Conservation (phyloP, 371 early-diverging fungal genomes). For the Syncephalis fuscata region DNA sequence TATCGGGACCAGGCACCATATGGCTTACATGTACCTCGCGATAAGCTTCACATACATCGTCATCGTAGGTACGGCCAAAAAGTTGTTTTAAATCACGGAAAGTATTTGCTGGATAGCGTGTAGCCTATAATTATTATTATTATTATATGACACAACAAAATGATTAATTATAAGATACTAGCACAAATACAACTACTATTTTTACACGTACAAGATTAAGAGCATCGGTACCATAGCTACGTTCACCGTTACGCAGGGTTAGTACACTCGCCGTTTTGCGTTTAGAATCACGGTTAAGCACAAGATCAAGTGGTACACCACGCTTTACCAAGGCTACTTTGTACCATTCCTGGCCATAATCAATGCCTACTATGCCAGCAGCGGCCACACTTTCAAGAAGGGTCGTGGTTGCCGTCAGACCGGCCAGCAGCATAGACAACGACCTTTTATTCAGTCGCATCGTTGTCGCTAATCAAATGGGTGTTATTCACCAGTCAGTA, state of each 20-base stretch:
- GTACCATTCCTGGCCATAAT: constrained; percentile 93
- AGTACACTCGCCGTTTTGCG: constrained; percentile 80
- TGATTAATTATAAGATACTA: background rate
- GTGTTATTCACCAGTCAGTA: no score
- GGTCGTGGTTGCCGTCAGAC: no score
- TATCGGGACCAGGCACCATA: constrained; percentile 33
- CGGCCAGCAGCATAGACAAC: no score
- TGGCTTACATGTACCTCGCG: constrained; percentile 47
- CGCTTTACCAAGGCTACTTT: constrained; percentile 87
- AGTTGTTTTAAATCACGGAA: constrained; percentile 69
- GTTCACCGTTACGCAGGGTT: constrained; percentile 58
- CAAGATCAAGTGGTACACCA: constrained; percentile 80
- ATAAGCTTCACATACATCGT: constrained; percentile 46
- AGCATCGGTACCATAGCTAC: constrained; percentile 81
- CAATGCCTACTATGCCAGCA: constrained; percentile 82
- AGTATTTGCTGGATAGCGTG: constrained; percentile 68
- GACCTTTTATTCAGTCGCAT: no score
- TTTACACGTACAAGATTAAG: constrained; percentile 41
- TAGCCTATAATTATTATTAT: constrained; percentile 29
- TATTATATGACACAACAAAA: background rate
- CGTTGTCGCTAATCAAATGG: no score
- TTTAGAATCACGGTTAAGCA: constrained; percentile 89
- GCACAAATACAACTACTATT: background rate
- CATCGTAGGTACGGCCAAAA: constrained; percentile 56
- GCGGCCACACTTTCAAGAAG: background rate